Conservation (phyloP, 352 stramenopile genomes). For the Globisporangium radiosum region DNA sequence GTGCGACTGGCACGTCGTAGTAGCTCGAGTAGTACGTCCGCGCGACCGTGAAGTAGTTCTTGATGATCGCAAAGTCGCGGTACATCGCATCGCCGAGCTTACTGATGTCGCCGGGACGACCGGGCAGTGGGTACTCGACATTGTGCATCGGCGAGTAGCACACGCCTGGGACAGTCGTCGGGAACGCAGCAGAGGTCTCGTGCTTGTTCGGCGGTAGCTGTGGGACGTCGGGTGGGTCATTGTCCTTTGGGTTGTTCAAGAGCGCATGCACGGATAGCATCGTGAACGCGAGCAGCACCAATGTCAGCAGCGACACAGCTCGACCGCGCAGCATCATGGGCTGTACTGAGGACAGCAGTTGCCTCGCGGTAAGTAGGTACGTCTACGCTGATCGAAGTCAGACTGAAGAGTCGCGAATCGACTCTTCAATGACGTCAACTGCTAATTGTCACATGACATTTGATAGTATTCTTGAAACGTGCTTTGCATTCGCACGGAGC, state of each 20-base stretch:
- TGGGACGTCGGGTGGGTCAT: conserved; percentile 1
- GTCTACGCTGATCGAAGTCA: no score
- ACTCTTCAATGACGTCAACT: no score
- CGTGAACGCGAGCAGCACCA: not conserved
- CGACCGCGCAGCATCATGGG: no score
- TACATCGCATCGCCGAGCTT: conserved; percentile 47
- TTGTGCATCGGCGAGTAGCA: conserved; percentile 83
- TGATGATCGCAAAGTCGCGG: conserved; percentile 65
- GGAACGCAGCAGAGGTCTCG: conserved; percentile 10
- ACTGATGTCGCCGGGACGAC: conserved; percentile 11
- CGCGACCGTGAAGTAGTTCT: conserved; percentile 43
- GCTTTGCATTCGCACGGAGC: no score
- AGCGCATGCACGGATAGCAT: not conserved
- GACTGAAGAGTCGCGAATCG: no score
- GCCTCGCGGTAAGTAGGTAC: no score
- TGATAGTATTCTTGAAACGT: no score
- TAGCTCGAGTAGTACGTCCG: conserved; percentile 79
- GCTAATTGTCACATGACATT: no score
- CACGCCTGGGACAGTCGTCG: conserved; percentile 25
- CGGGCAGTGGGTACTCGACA: conserved; percentile 51
- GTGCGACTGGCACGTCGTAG: conserved; percentile 42
- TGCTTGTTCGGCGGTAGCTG: not conserved
- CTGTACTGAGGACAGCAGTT: no score
- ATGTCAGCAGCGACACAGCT: not conserved
- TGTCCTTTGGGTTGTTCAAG: not conserved